Evolutionary conservation across 2,329 filamentous ascomycete genomes (phyloP), one percentile per base, ranked within the genome.

Genomic region (Mycocentrospora acerina): DNA sequence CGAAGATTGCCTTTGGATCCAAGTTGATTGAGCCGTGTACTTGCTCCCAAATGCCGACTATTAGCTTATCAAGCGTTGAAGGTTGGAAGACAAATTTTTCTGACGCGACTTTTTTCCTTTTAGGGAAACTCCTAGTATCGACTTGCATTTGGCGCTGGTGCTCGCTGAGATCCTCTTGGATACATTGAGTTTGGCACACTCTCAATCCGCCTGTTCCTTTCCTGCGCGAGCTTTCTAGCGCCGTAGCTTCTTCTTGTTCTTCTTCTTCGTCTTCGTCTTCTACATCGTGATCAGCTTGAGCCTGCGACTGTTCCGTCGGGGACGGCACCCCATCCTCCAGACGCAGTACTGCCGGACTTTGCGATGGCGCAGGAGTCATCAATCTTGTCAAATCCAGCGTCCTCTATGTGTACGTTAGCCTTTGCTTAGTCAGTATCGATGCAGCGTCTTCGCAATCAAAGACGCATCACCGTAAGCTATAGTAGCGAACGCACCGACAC

Each of bases 31-130:
- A 65, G 12, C 68, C 64, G 46, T 71, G 73, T 2, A 77, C 58
- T 39, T 72, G 71, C 35, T 75, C 69, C 73, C 73, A 77, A 12
- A 76, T 74, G 4, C 74, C 73, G 15, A 67, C 63, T 30, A 76
- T 69, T 29, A 76, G 62, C 42, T 75, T 76, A 42, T 75, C 71
- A 12, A 72, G 51, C 4, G 70, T 74, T 0, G 73, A 74, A 1
- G 73, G 72, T 39, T 74, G 68, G 33, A 75, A 59, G 8, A 66
- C 65, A 1, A 70, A 68, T 27, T 67, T 67, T n/a, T 67, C 62
- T 2, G 60, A 54, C 6, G 47, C 45, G 2, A 58, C 37, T 32
- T 65, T 67, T 29, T 60, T 55, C 27, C 63, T 40, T 38, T 66
- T 63, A 1, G 63, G 63, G 26, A 63, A 63, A 19, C 40, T 65